Percentiles rank a stretch among this genome's conserved stretches.
These are phyloP conservation scores for Gonapodya prolifera DNA, from an alignment of 192 early-diverging fungal species.

Conservation along the genomic window DNA sequence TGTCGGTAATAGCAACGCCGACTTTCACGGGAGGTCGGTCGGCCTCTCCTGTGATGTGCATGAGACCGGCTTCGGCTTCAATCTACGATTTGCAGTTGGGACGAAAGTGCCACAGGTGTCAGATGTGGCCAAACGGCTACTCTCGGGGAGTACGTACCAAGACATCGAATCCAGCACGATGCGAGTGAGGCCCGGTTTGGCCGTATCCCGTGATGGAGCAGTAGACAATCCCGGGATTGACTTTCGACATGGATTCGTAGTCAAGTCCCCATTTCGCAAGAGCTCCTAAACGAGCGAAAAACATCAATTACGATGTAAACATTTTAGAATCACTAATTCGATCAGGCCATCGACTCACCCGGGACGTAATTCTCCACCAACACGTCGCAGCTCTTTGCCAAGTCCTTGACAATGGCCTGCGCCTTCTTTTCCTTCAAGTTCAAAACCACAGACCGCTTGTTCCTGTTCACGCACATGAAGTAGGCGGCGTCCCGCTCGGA, in stretches of 20 bases:
- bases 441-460: conserved; percentile 80
- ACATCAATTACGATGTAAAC: background rate
- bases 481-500: conserved; percentile 61
- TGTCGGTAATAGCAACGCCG: conserved; percentile 91
- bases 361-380: conserved; percentile 89
- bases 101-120: conserved; percentile 17
- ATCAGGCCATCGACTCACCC: background rate
- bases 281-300: conserved; percentile 39
- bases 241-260: conserved; percentile 45
- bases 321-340: background rate
- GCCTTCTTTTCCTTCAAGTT: conserved; percentile 64
- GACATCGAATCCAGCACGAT: background rate
- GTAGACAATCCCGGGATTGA: conserved; percentile 77
- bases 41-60: conserved; percentile 90
- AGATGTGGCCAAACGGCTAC: conserved; percentile 4
- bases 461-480: conserved; percentile 82
- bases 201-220: conserved; percentile 67
- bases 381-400: conserved; percentile 61
- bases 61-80: conserved; percentile 76
- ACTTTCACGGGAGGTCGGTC: conserved; percentile 79
- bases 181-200: background rate
- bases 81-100: background rate
- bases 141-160: background rate
- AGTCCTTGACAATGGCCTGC: conserved; percentile 42
- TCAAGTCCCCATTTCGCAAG: conserved; percentile 61